Percentiles rank a stretch among this genome's conserved stretches.
These are phyloP conservation scores for Lizanozyma gosingica DNA, from an alignment of 1,139 yeast genomes.

Conservation along the genomic window DNA sequence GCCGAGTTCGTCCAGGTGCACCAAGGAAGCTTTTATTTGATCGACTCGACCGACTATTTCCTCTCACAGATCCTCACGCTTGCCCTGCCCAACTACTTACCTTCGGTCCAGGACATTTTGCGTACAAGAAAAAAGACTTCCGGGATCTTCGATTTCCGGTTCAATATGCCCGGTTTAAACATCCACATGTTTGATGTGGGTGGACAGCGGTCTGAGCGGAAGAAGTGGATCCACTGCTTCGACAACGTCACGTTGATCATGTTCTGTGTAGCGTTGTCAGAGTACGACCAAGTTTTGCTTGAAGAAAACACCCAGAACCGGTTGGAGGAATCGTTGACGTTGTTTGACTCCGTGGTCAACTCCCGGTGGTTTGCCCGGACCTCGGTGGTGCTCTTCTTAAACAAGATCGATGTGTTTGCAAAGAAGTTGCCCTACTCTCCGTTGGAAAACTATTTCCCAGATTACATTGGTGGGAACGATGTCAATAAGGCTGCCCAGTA, in stretches of 20 bases:
- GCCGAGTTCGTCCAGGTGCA: constrained; percentile 46
- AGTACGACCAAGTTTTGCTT: constrained; percentile 76
- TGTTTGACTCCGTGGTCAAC: constrained; percentile 85
- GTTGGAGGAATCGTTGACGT: constrained; percentile 73
- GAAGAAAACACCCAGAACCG: constrained; percentile 76
- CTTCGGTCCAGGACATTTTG: constrained; percentile 68
- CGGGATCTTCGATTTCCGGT: constrained; percentile 79
- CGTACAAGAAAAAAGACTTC: constrained; percentile 89
- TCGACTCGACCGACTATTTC: constrained; percentile 84
- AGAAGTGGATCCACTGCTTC: constrained; percentile 93
- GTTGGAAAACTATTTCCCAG: constrained; percentile 76
- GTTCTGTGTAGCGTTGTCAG: constrained; percentile 84
- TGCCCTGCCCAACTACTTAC: constrained; percentile 51
- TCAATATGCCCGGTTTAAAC: constrained; percentile 67
- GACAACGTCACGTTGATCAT: constrained; percentile 86
- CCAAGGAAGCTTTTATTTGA: constrained; percentile 69
- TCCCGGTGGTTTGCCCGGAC: constrained; percentile 92
- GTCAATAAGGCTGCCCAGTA: constrained; percentile 92
- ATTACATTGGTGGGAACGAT: constrained; percentile 82
- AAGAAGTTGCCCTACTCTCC: constrained; percentile 80
- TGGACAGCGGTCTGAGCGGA: constrained; percentile 88
- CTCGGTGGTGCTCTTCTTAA: constrained; percentile 75
- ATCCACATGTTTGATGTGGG: constrained; percentile 90
- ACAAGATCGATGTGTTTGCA: constrained; percentile 84
- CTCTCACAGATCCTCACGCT: constrained; percentile 62